A percentile compares a stretch with the other conserved stretches of the same genome.
phyloP scores from a whole-genome alignment of 371 early-diverging fungal genomes.

The Basidiobolus meristosporus region DNA sequence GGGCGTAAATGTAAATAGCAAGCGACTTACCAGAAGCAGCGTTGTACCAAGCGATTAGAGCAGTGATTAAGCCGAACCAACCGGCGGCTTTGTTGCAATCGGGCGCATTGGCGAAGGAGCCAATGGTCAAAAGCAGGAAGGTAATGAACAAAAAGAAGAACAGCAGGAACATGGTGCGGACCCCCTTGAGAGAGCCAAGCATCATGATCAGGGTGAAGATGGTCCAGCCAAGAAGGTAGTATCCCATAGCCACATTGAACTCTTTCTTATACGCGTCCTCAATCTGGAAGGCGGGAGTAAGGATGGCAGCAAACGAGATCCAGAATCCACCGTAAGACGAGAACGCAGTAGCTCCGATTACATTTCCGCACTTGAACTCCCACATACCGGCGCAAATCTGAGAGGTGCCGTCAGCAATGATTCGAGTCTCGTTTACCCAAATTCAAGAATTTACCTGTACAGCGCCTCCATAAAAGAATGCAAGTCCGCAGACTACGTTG shows the following conservation, averaged over 20 bases:
- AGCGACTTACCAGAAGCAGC: constrained; percentile 8
- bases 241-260: constrained; percentile 35
- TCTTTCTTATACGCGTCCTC: constrained; percentile 15
- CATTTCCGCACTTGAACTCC: constrained; percentile 18
- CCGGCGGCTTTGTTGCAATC: constrained; percentile 5
- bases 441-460: constrained; percentile 24
- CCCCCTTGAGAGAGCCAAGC: constrained; percentile 39
- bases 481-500: constrained; percentile 34
- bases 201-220: constrained; percentile 44
- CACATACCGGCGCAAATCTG: constrained; percentile 17
- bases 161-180: constrained; percentile 28
- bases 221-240: constrained; percentile 44
- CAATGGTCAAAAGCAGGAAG: constrained; percentile 33
- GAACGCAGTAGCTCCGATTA: constrained; percentile 23
- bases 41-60: constrained; percentile 52
- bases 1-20: too few species aligned
- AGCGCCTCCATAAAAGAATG: constrained; percentile 60
- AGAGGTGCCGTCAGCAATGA: too few species aligned
- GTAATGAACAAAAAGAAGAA: constrained; percentile 42
- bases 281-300: constrained; percentile 31
- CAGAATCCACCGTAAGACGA: constrained; percentile 38
- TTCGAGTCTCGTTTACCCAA: too few species aligned
- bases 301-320: constrained; percentile 43
- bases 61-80: constrained; percentile 21
- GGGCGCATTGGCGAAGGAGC: constrained; percentile 11